Evolutionary conservation across 306 rosid species (phyloP), one percentile per base, ranked within the genome.

Genomic region (Castanospermum australe): DNA sequence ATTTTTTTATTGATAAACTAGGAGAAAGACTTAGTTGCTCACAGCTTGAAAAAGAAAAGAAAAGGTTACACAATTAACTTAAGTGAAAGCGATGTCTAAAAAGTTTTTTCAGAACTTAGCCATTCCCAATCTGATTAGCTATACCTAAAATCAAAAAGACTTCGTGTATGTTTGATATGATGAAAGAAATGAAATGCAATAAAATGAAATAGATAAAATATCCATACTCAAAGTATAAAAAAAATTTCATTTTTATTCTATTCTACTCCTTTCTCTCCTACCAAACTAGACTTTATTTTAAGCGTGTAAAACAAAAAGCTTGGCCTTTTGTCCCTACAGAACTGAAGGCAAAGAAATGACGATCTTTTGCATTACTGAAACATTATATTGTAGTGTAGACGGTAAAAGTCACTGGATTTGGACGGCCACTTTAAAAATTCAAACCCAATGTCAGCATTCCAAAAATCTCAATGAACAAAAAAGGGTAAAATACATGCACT

Each of bases 231-330:
- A n/a, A n/a, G n/a, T n/a, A n/a, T n/a, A n/a, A n/a, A n/a, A n/a
- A n/a, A n/a, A n/a, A n/a, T n/a, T n/a, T n/a, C n/a, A n/a, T n/a
- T n/a, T n/a, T n/a, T n/a, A n/a, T n/a, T n/a, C n/a, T n/a, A n/a
- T n/a, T n/a, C n/a, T n/a, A n/a, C n/a, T n/a, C n/a, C n/a, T n/a
- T n/a, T n/a, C n/a, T n/a, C n/a, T n/a, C n/a, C n/a, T n/a, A n/a
- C n/a, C n/a, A n/a, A n/a, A n/a, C n/a, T n/a, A n/a, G n/a, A n/a
- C n/a, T n/a, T n/a, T n/a, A 28, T 5, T 32, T 75, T n/a, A 24
- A 75, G 20, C 71, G 51, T 61, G 35, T 33, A 76, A 63, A 76
- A 76, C 73, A 76, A 76, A 35, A 64, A 14, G 41, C 51, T 64
- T 50, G 56, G 62, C 44, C 10, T 17, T 38, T 32, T 15, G 66